Evolutionary conservation across 345 rosid species (phyloP), one percentile per base, ranked within the genome.

Genomic region (Chamaenerion angustifolium): DNA sequence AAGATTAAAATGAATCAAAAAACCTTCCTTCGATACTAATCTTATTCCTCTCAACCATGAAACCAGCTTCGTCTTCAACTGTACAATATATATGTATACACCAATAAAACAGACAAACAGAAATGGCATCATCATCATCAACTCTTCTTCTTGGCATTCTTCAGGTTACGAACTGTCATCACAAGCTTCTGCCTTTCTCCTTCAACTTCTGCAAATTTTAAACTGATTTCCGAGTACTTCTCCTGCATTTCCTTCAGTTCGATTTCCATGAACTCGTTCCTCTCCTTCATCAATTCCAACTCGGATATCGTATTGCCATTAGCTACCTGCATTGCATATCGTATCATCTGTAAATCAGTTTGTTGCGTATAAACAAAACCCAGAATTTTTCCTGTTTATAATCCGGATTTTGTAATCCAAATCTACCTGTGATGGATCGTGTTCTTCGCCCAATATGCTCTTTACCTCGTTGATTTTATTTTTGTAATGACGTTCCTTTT

Each of bases 111-210:
- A 53, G 45, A 59, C 6, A 16, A 42, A 54, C 23, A 45, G 48
- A 48, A 17, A 31, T 8, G 40, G 6, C 2, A 16, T 16, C 46
- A 15, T 18, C 18, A 61, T 63, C 56, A 75, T 56, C 37, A 31
- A 31, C 8, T 7, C 37, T 66, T 68, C 66, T 70, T 75, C 76
- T 52, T 79, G 25, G 75, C 52, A 49, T 87, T 92, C 75, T 77
- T 80, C 40, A 80, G 73, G 69, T 77, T 78, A 45, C 96, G 77
- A 14, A 84, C 61, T 0, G 87, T 76, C 98, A 92, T 92, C 43
- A 82, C 88, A 51, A 92, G 95, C 68, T 79, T 69, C 61, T 92
- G 99, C 65, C 98, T 79, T 71, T 92, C 98, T 40, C 98, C 95
- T 79, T 92, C 98, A 0, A 92, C 98, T 67, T 87, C 95, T 3